Evolutionary conservation across 495 filamentous ascomycete species (phyloP).

Genomic region (Penicillium crystallinum): DNA sequence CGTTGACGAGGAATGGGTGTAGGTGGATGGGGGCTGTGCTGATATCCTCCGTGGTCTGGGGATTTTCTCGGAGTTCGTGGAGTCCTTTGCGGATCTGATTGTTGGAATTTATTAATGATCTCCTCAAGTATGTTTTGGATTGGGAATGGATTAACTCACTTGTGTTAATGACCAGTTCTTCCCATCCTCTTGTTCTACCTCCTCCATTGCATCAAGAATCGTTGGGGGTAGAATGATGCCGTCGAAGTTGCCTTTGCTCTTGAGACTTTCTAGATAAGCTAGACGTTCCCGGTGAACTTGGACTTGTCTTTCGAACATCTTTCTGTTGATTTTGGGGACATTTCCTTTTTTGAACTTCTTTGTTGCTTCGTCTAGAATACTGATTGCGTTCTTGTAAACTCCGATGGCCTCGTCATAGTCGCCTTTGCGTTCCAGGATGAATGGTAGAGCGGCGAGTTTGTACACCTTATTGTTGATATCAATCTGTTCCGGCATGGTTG

Average conservation of each 20-base stretch:
- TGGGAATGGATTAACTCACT: neutral
- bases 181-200: constrained; percentile 1
- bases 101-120: neutral
- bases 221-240: constrained; percentile 10
- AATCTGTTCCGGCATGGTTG: neutral
- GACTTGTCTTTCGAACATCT: constrained; percentile 19
- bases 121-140: neutral
- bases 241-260: constrained; percentile 7
- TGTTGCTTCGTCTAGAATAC: constrained; percentile 4
- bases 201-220: constrained; percentile 9
- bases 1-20: constrained; percentile 7
- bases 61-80: neutral
- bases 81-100: constrained; percentile 12
- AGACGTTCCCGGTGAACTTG: constrained; percentile 14
- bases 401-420: constrained; percentile 32
- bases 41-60: neutral
- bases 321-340: constrained; percentile 13
- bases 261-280: constrained; percentile 7
- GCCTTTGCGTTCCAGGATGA: constrained; percentile 17
- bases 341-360: constrained; percentile 13
- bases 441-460: constrained; percentile 15
- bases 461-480: constrained; percentile 17
- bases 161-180: constrained; percentile 9
- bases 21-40: constrained; percentile 6
- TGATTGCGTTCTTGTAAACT: constrained; percentile 18